A percentile compares a stretch with the other conserved stretches of the same genome.
Conservation (phyloP, 345 rosid genomes). For the Acer negundo region DNA sequence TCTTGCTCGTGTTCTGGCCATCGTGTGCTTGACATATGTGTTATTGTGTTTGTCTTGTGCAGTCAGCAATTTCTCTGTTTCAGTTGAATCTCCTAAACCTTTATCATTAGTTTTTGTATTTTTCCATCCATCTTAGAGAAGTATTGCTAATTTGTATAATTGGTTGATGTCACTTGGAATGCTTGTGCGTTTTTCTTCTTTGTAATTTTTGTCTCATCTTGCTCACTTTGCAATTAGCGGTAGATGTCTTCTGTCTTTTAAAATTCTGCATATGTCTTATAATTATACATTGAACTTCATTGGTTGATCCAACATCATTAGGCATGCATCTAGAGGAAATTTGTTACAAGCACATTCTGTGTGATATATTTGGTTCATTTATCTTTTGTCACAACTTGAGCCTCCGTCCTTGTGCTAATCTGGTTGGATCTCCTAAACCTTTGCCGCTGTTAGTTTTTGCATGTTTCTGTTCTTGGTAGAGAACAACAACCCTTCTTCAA, state of each 20-base stretch:
- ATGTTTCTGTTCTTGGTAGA: neutral
- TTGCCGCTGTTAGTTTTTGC: neutral
- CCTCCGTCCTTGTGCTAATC: no score
- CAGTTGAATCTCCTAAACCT: neutral
- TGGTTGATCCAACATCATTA: slow-evolving; percentile 5
- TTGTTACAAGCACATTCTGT: neutral
- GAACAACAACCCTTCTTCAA: no score
- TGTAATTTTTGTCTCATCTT: neutral
- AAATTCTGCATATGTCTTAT: neutral
- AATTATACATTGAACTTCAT: neutral
- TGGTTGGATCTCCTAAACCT: neutral
- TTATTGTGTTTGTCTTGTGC: neutral
- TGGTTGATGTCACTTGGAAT: neutral
- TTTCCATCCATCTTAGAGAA: neutral
- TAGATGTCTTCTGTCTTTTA: neutral
- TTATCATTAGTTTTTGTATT: no score
- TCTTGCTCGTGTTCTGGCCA: neutral
- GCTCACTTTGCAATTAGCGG: neutral
- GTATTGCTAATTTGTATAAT: neutral
- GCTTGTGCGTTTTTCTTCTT: neutral
- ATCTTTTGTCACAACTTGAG: no score
- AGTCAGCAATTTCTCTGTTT: neutral
- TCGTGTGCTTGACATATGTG: neutral
- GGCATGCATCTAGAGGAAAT: neutral
- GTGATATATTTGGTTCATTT: no score